Evolutionary conservation across 352 stramenopile species (phyloP).

Genomic region (Thalassiosira mediterranea): DNA sequence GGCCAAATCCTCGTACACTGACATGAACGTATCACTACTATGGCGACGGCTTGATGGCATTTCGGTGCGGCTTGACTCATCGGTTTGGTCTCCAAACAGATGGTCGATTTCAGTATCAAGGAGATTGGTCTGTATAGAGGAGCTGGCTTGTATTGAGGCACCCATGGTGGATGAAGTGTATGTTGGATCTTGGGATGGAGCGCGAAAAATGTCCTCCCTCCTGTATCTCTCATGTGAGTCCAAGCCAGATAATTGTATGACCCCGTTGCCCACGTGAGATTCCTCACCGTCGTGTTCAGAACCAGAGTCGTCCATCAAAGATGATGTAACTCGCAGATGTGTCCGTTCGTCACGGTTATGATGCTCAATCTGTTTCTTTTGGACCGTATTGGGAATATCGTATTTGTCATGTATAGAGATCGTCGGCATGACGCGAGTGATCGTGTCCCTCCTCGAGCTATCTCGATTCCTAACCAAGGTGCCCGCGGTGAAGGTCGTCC

Average conservation of each 20-base stretch:
- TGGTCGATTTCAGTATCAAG: constrained; percentile 26
- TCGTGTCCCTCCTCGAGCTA: constrained; percentile 14
- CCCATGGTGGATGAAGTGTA: no score
- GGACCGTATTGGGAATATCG: constrained; percentile 13
- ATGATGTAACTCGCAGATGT: constrained; percentile 25
- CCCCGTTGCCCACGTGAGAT: no score
- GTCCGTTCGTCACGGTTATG: constrained; percentile 11
- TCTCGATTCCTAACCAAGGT: constrained; percentile 25
- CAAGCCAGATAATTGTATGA: no score
- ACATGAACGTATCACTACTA: constrained; percentile 22
- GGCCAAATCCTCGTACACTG: constrained; percentile 18
- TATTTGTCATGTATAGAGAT: constrained; percentile 26
- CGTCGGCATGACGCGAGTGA: constrained; percentile 8
- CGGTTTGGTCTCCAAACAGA: no score
- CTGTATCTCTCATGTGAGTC: no score
- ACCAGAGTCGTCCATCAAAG: constrained; percentile 31
- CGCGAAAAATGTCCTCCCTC: constrained; percentile 26
- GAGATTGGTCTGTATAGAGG: constrained; percentile 21
- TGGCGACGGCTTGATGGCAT: no score
- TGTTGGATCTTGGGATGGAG: constrained; percentile 7
- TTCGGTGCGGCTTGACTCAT: no score
- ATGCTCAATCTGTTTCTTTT: constrained; percentile 8
- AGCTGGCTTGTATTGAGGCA: no score
- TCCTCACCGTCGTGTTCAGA: constrained; percentile 22
- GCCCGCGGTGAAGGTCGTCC: constrained; percentile 26